Percentiles rank a stretch among this genome's conserved stretches.
phyloP scores from a whole-genome alignment of 2,329 filamentous ascomycete genomes.

The Waltergamsia citrina region DNA sequence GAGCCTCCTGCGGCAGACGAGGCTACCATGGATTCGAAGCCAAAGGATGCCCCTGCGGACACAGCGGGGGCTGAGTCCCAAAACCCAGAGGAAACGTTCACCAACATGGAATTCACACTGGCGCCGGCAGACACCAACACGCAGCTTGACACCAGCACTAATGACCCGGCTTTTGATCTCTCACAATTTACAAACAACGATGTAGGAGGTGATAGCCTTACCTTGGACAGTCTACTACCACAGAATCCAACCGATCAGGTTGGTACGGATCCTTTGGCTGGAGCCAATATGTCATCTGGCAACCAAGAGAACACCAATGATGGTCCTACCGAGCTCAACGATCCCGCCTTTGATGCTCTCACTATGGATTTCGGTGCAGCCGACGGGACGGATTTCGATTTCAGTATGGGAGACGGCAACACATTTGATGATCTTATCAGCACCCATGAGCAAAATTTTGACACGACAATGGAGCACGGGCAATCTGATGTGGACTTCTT shows the following conservation, averaged over 20 bases:
- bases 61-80: slow-evolving; percentile 8
- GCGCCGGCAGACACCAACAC: slow-evolving; percentile 28
- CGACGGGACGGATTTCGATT: slow-evolving; percentile 26
- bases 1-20: slow-evolving; percentile 1
- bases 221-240: slow-evolving; percentile 1
- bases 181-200: slow-evolving; percentile 29
- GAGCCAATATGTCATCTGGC: background rate
- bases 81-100: slow-evolving; percentile 38
- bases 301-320: background rate
- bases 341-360: background rate
- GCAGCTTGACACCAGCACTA: slow-evolving; percentile 11
- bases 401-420: slow-evolving; percentile 18
- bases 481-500: slow-evolving; percentile 40
- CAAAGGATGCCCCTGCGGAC: background rate
- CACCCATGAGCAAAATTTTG: slow-evolving; percentile 28
- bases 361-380: slow-evolving; percentile 24
- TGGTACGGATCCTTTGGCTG: background rate
- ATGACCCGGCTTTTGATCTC: slow-evolving; percentile 34
- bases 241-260: background rate
- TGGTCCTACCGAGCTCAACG: background rate
- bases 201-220: slow-evolving; percentile 14
- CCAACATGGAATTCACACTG: slow-evolving; percentile 46
- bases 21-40: slow-evolving; percentile 1
- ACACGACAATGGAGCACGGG: slow-evolving; percentile 28
- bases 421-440: slow-evolving; percentile 43